These are phyloP conservation scores for Ascodesmis nigricans DNA, from an alignment of 495 filamentous ascomycete genomes.

Conservation along the genomic window DNA sequence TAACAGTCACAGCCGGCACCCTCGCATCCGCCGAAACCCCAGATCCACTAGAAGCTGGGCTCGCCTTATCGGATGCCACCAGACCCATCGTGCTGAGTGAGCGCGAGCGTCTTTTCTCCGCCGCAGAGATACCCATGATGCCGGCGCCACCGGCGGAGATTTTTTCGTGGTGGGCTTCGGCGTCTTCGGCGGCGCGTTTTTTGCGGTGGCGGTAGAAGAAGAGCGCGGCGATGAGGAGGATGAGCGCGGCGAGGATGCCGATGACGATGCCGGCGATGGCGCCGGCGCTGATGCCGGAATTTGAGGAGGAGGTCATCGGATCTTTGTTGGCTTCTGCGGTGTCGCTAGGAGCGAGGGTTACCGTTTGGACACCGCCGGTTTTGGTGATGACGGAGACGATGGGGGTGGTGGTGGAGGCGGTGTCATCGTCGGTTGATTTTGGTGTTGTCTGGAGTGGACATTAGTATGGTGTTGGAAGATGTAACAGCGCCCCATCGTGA, in stretches of 20 bases:
- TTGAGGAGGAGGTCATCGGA: too few relatives aligned
- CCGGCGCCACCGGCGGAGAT: conserved; percentile 12
- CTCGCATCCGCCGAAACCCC: conserved; percentile 9
- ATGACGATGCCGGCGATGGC: conserved; percentile 16
- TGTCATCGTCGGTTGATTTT: too few relatives aligned
- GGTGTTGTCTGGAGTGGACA: too few relatives aligned
- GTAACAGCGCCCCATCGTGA: too few relatives aligned
- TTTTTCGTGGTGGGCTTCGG: conserved; percentile 1
- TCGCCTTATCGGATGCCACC: conserved; percentile 5
- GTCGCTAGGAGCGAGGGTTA: conserved; percentile 29
- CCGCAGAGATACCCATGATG: too few relatives aligned
- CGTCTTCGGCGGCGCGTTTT: conserved; percentile 7
- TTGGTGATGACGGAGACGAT: conserved; percentile 28
- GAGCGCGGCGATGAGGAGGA: conserved; percentile 11
- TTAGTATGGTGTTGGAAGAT: too few relatives aligned
- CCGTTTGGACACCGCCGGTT: conserved; percentile 29
- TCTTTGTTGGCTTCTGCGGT: too few relatives aligned
- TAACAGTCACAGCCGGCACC: conserved; percentile 6
- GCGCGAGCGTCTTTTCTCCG: conserved; percentile 14
- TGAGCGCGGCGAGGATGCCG: background rate
- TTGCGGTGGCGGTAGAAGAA: conserved; percentile 14
- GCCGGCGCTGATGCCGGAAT: too few relatives aligned
- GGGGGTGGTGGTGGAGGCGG: conserved; percentile 22
- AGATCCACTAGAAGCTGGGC: conserved; percentile 5
- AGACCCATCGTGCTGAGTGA: conserved; percentile 18